These are phyloP conservation scores for Diplotaxis tenuifolia DNA, from an alignment of 345 rosid genomes.

Conservation along the genomic window DNA sequence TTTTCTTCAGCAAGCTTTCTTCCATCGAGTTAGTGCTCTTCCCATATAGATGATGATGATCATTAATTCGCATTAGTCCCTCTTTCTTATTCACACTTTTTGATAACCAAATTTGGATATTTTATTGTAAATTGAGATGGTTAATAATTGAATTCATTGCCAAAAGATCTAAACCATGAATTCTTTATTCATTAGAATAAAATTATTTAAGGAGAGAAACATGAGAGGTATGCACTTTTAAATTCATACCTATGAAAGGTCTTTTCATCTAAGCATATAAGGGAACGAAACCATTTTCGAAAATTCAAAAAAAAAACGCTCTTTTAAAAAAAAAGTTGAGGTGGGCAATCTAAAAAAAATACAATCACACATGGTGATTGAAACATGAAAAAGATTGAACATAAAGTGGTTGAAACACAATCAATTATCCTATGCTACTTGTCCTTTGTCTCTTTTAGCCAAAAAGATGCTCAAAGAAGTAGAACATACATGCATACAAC, in stretches of 20 bases:
- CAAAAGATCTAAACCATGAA: conserved; percentile 11
- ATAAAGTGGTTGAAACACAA: conserved; percentile 26
- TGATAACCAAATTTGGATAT: conserved; percentile 15
- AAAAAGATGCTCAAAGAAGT: conserved; percentile 18
- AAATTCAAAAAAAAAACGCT: background rate
- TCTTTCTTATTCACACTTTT: conserved; percentile 23
- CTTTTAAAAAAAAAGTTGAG: conserved; percentile 10
- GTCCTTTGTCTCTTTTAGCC: conserved; percentile 28
- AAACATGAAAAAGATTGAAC: conserved; percentile 39
- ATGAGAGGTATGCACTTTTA: conserved; percentile 34
- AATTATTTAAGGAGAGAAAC: conserved; percentile 19
- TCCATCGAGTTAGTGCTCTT: conserved; percentile 44
- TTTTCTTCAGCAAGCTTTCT: conserved; percentile 39
- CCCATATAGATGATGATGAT: conserved; percentile 38
- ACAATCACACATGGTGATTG: conserved; percentile 39
- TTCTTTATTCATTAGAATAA: conserved; percentile 9
- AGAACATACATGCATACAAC: conserved; percentile 1
- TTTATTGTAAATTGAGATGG: conserved; percentile 23
- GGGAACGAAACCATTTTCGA: conserved; percentile 17
- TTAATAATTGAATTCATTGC: conserved; percentile 25
- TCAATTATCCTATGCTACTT: conserved; percentile 37
- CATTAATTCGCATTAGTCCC: conserved; percentile 35
- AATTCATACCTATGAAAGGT: conserved; percentile 28
- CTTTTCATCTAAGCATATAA: conserved; percentile 23
- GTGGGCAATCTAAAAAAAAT: conserved; percentile 22